Evolutionary conservation across 2,329 filamentous ascomycete genomes (phyloP).

Genomic region (Aspergillus fijiensis): DNA sequence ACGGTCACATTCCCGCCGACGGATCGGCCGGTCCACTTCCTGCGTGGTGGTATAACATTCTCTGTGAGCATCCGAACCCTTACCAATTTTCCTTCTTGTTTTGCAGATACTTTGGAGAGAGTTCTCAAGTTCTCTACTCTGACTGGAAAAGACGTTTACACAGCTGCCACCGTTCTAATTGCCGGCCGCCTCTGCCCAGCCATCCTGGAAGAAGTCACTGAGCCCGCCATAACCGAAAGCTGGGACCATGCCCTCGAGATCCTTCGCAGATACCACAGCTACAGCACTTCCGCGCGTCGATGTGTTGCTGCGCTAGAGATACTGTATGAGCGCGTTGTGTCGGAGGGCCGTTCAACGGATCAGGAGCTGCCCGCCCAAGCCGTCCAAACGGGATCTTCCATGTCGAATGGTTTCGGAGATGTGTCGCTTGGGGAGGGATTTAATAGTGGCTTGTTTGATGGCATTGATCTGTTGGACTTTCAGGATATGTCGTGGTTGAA

Average conservation of each 20-base stretch:
- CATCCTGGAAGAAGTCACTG: constrained; percentile 28
- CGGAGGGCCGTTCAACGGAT: constrained; percentile 15
- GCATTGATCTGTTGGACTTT: constrained; percentile 31
- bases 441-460: constrained; percentile 25
- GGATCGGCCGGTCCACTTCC: constrained; percentile 31
- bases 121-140: too few species aligned
- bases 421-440: constrained; percentile 30
- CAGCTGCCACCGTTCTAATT: constrained; percentile 36
- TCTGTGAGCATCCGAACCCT: constrained; percentile 24
- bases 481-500: constrained; percentile 38
- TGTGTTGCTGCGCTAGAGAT: constrained; percentile 35
- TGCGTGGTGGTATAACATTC: constrained; percentile 41
- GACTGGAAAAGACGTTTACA: constrained; percentile 31
- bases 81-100: too few species aligned
- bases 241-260: constrained; percentile 33
- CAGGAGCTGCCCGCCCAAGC: constrained; percentile 2
- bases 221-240: constrained; percentile 24
- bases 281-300: constrained; percentile 33
- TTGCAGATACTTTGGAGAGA: too few species aligned
- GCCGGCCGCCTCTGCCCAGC: constrained; percentile 32
- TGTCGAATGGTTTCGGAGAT: constrained; percentile 18
- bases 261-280: constrained; percentile 32
- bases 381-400: not conserved
- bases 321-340: constrained; percentile 29
- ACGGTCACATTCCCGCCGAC: constrained; percentile 29